Evolutionary conservation across 768 basidiomycete genomes (phyloP), one percentile per base, ranked within the genome.

Genomic region (Cystobasidium tubakii): DNA sequence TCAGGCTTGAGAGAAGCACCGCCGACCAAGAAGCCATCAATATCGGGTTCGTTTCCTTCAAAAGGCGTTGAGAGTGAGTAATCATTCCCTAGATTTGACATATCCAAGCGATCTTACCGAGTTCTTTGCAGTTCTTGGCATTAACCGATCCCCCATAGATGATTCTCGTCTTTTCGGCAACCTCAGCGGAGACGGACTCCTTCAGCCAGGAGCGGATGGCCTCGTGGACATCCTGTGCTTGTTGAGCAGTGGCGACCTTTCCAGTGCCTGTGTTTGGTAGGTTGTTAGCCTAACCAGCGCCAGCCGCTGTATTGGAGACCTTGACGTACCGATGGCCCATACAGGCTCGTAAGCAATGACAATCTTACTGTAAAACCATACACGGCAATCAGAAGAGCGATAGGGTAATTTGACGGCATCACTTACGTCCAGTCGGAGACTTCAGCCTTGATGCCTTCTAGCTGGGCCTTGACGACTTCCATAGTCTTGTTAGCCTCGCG

Each of bases 1-100:
- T 97, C 94, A 46, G 94, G 93, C 84, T 98, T 99, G 82, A 99
- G 86, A 19, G 94, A 97, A 39, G 95, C 95, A 29, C 95, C 94
- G 29, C 77, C 95, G 44, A 98, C 95, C 77, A 98, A 88, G 89
- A 98, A 97, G 10, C 95, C 95, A 81, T 98, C 95, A 57, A 97
- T 88, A 80, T 98, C 95, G 13, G 84, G 83, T 78, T 90, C 88
- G 9, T 81, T 81, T 33, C 88, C 93, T 95, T 77, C 21, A 23
- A 44, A 44, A n/a, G n/a, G n/a, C n/a, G n/a, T n/a, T n/a, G 29
- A 34, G 27, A 71, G 39, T 1, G 6, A n/a, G 36, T 50, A 43
- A 29, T 34, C 54, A 27, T 39, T 39, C 39, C 39, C 6, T 39
- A 39, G 39, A 6, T 15, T 39, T 6, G 7, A 39, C 7, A 39